phyloP scores from a whole-genome alignment of 805 yeast species.

The Starmerella stigmatis region DNA sequence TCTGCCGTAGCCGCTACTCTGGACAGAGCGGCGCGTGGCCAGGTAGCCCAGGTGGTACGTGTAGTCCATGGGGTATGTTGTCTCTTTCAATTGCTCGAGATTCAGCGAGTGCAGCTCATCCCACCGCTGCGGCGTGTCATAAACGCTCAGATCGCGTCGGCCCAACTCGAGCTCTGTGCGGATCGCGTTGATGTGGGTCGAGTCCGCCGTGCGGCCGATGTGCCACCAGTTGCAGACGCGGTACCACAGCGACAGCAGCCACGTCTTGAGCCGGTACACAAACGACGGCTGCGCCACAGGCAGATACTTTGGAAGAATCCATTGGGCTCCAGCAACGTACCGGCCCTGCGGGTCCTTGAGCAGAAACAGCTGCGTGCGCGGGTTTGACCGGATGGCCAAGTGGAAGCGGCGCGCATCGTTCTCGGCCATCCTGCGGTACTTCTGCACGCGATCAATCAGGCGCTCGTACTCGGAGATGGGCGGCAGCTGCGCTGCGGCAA shows the following conservation, averaged over 20 bases:
- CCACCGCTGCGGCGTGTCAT: conserved; percentile 1
- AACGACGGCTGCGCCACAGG: not conserved
- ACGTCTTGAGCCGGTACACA: not conserved
- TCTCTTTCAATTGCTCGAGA: conserved; percentile 4
- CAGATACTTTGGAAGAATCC: conserved; percentile 7
- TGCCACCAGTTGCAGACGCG: not conserved
- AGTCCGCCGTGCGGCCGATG: not conserved
- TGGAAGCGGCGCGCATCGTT: not conserved
- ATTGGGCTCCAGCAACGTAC: conserved; percentile 1
- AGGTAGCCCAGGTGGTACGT: conserved; percentile 8
- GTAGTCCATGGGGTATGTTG: conserved; percentile 13
- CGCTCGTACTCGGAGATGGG: conserved; percentile 6
- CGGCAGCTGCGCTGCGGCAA: conserved; percentile 3
- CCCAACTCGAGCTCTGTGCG: conserved; percentile 9
- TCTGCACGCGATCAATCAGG: not conserved
- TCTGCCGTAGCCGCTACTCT: conserved; percentile 15
- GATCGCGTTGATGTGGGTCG: not conserved
- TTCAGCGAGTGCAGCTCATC: conserved; percentile 5
- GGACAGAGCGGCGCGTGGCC: conserved; percentile 11
- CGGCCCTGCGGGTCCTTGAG: not conserved
- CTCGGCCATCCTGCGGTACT: not conserved
- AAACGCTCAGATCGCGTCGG: not conserved
- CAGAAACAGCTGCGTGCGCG: conserved; percentile 4
- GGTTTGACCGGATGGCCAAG: not conserved
- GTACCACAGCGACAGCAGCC: conserved; percentile 4